A percentile compares a stretch with the other conserved stretches of the same genome.
phyloP scores from a whole-genome alignment of 2,329 filamentous ascomycete genomes.

The Pezicula radicicola region DNA sequence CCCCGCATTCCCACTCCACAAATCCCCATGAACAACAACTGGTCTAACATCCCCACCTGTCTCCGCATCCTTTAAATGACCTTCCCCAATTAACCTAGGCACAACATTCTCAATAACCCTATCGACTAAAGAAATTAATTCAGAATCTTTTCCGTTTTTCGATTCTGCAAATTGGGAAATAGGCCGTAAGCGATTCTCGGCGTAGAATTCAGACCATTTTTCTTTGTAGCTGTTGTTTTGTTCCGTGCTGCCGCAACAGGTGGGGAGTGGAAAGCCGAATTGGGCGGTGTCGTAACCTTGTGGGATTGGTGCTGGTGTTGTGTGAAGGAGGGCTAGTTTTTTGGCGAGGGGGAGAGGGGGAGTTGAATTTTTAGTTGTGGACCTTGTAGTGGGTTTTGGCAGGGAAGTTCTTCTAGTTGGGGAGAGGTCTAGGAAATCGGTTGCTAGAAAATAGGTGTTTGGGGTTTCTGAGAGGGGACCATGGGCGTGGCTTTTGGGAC shows the following conservation, averaged over 20 bases:
- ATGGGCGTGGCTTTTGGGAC: constrained; percentile 71
- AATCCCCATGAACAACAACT: constrained; percentile 83
- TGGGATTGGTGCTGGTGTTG: constrained; percentile 66
- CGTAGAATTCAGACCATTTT: constrained; percentile 86
- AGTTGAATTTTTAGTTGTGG: constrained; percentile 11
- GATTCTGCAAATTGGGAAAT: constrained; percentile 57
- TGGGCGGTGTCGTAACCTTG: constrained; percentile 54
- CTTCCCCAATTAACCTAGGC: constrained; percentile 70
- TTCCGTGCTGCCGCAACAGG: constrained; percentile 80
- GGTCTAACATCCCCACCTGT: constrained; percentile 58
- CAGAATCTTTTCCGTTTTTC: constrained; percentile 62
- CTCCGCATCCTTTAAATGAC: constrained; percentile 50
- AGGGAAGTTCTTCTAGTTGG: constrained; percentile 20
- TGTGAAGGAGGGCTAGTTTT: constrained; percentile 78
- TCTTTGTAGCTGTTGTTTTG: constrained; percentile 74
- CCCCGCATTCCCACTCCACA: constrained; percentile 88
- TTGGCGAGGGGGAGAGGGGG: constrained; percentile 61
- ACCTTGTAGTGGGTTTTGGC: constrained; percentile 20
- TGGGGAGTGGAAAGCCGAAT: constrained; percentile 83
- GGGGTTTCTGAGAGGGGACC: constrained; percentile 49
- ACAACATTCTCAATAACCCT: constrained; percentile 63
- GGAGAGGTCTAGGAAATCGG: constrained; percentile 74
- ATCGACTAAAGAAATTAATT: constrained; percentile 63
- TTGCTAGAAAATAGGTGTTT: constrained; percentile 55
- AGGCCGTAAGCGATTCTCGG: constrained; percentile 66